phyloP scores from a whole-genome alignment of 106 monocot species.

The Apostasia ramifera region DNA sequence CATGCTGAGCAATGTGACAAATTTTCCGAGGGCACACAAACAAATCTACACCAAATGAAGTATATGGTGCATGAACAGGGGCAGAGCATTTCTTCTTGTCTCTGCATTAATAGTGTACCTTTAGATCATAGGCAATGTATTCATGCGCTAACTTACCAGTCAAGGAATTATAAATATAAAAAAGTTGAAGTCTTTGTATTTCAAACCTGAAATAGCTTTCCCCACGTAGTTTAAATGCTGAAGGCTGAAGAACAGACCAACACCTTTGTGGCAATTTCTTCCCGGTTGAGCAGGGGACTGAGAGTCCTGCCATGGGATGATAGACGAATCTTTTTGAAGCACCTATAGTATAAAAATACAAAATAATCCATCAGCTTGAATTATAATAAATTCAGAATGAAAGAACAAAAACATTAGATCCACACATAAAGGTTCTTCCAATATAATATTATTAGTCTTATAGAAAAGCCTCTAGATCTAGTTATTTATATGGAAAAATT shows the following conservation, averaged over 20 bases:
- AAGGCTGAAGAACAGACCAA: constrained; percentile 68
- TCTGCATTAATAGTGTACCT: constrained; percentile 16
- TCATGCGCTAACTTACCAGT: neutral
- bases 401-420: neutral
- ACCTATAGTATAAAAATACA: constrained; percentile 17
- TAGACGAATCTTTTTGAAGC: constrained; percentile 48
- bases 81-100: constrained; percentile 72
- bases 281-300: constrained; percentile 37
- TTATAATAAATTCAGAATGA: neutral
- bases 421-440: too few relatives aligned
- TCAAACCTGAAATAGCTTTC: constrained; percentile 61
- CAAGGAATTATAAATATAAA: neutral
- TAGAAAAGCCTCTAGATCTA: too few relatives aligned
- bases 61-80: constrained; percentile 41
- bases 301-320: constrained; percentile 54
- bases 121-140: neutral
- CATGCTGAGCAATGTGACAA: constrained; percentile 68
- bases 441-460: too few relatives aligned
- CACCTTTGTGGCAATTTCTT: constrained; percentile 37
- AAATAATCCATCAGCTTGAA: constrained; percentile 4
- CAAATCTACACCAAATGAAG: constrained; percentile 70
- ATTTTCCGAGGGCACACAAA: constrained; percentile 58
- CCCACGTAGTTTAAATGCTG: constrained; percentile 63
- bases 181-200: neutral
- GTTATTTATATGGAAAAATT: too few relatives aligned